Percentiles rank a stretch among this genome's conserved stretches.
These are phyloP conservation scores for Lippia alba DNA, from an alignment of 305 asterid species.

Conservation along the genomic window DNA sequence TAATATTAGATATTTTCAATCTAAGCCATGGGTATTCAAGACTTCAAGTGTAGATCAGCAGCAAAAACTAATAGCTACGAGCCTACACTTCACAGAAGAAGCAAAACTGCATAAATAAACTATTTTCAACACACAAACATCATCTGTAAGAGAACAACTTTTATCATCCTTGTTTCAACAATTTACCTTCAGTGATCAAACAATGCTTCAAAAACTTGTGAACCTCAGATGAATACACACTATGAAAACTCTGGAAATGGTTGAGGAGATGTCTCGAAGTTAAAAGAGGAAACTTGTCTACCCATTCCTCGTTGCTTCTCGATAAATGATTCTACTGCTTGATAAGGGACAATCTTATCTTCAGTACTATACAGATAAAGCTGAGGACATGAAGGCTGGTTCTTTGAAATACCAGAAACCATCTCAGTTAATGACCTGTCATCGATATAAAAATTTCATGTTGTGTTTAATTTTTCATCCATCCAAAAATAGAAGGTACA, in stretches of 20 bases:
- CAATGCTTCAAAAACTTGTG: slow-evolving; percentile 61
- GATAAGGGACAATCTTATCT: slow-evolving; percentile 79
- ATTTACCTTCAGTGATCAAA: slow-evolving; percentile 34
- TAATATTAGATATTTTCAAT: too few species aligned
- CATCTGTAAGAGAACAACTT: too few species aligned
- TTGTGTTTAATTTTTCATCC: too few species aligned
- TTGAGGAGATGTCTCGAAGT: slow-evolving; percentile 82
- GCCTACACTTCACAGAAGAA: too few species aligned
- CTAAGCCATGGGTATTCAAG: too few species aligned
- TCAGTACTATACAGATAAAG: slow-evolving; percentile 80
- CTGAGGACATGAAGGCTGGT: slow-evolving; percentile 84
- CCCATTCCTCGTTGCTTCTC: slow-evolving; percentile 64
- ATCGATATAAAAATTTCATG: too few species aligned
- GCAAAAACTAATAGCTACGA: too few species aligned
- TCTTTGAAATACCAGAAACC: slow-evolving; percentile 46
- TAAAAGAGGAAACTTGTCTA: slow-evolving; percentile 53
- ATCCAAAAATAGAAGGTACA: too few species aligned
- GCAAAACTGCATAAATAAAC: too few species aligned
- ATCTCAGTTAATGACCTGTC: slow-evolving; percentile 68
- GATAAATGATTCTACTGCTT: slow-evolving; percentile 64
- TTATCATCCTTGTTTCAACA: slow-evolving; percentile 16
- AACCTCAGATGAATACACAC: slow-evolving; percentile 55
- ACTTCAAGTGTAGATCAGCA: too few species aligned
- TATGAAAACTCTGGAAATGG: slow-evolving; percentile 76
- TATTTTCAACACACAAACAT: too few species aligned